phyloP scores from a whole-genome alignment of 495 filamentous ascomycete species.

The Neurospora discreta region DNA sequence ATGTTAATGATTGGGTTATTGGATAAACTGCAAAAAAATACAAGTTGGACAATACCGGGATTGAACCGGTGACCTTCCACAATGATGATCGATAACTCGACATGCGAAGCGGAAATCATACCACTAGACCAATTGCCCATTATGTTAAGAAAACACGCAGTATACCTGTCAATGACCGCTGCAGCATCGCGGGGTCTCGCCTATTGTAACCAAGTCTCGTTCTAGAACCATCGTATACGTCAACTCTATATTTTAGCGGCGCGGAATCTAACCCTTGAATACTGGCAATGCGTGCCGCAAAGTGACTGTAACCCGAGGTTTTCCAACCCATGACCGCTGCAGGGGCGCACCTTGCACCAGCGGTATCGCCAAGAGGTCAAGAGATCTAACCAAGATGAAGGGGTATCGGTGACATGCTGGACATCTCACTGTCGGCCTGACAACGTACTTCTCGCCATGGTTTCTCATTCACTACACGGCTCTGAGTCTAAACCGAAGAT shows the following conservation, averaged over 20 bases:
- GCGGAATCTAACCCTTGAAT: neutral
- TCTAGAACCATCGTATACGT: neutral
- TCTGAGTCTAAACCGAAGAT: neutral
- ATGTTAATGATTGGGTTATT: neutral
- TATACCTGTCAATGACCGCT: neutral
- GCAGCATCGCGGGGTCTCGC: neutral
- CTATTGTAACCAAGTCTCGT: too few relatives aligned
- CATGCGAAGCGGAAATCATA: constrained; percentile 14
- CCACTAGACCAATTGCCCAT: constrained; percentile 11
- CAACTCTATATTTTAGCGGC: neutral
- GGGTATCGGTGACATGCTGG: neutral
- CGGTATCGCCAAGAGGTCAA: too few relatives aligned
- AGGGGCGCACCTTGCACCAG: too few relatives aligned
- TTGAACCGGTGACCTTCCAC: constrained; percentile 16
- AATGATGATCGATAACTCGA: neutral
- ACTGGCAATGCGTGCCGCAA: neutral
- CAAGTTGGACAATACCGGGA: constrained; percentile 2
- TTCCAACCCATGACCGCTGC: too few relatives aligned
- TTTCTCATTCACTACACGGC: neutral
- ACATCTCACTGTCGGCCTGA: neutral
- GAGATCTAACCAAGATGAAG: neutral
- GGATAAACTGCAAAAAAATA: neutral
- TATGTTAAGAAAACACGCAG: neutral
- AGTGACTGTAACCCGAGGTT: neutral
- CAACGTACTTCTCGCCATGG: neutral